phyloP scores from a whole-genome alignment of 768 basidiomycete genomes.

The Strobilomyces dryophilus region DNA sequence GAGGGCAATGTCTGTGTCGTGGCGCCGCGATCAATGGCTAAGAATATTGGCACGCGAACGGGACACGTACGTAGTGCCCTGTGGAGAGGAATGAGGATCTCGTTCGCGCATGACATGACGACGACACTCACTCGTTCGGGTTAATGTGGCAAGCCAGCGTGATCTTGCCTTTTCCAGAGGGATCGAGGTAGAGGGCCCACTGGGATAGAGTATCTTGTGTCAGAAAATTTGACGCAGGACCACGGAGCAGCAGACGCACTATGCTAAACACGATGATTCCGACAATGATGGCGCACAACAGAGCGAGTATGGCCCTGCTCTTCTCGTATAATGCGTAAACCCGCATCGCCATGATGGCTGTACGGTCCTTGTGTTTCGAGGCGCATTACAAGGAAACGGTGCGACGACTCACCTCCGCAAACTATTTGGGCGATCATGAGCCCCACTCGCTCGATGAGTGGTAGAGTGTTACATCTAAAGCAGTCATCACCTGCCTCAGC shows the following conservation, averaged over 20 bases:
- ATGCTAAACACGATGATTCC: neutral
- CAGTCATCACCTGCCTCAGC: neutral
- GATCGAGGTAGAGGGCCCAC: constrained; percentile 10
- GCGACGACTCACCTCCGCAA: constrained; percentile 2
- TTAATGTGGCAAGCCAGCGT: neutral
- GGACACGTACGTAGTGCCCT: constrained; percentile 12
- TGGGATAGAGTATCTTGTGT: neutral
- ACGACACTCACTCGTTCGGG: constrained; percentile 1
- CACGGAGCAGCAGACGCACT: constrained; percentile 1
- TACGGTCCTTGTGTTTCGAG: neutral
- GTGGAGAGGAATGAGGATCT: neutral
- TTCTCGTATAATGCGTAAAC: constrained; percentile 18
- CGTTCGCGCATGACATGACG: neutral
- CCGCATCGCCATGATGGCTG: constrained; percentile 19
- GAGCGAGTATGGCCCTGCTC: constrained; percentile 3
- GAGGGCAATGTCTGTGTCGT: constrained; percentile 1
- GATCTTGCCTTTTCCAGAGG: neutral
- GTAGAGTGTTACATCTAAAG: constrained; percentile 1
- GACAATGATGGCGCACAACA: neutral
- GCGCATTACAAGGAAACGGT: neutral
- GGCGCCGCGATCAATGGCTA: neutral
- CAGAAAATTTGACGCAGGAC: neutral
- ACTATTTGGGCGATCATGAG: constrained; percentile 9
- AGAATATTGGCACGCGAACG: neutral
- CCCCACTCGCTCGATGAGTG: neutral